A percentile compares a stretch with the other conserved stretches of the same genome.
Conservation (phyloP, 1,139 yeast genomes). For the Nakaseomyces glabratus region DNA sequence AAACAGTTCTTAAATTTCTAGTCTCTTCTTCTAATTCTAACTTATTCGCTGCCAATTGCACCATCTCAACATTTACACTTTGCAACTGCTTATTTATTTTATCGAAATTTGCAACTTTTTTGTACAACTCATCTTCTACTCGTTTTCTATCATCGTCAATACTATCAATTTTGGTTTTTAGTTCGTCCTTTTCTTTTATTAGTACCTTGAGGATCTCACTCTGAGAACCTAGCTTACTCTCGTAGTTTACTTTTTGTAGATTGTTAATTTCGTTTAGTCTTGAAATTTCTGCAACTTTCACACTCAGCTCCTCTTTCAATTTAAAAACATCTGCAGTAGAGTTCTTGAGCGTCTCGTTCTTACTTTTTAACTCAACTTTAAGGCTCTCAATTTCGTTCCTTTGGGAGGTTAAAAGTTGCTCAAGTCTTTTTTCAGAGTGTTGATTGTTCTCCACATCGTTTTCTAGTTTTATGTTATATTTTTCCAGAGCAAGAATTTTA, state of each 20-base stretch:
- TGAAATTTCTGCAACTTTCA: conserved; percentile 8
- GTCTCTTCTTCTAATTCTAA: conserved; percentile 29
- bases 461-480: too few relatives aligned
- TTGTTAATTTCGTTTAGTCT: conserved; percentile 4
- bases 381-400: not conserved
- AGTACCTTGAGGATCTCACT: conserved; percentile 18
- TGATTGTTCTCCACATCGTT: too few relatives aligned
- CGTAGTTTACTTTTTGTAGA: conserved; percentile 16
- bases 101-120: conserved; percentile 18
- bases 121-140: conserved; percentile 14
- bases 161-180: conserved; percentile 18
- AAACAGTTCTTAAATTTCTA: conserved; percentile 16
- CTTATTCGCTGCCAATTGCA: conserved; percentile 28
- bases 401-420: too few relatives aligned
- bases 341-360: not conserved
- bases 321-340: not conserved
- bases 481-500: too few relatives aligned
- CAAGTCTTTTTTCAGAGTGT: too few relatives aligned
- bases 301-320: conserved; percentile 9
- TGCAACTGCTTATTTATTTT: conserved; percentile 25
- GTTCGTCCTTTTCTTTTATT: conserved; percentile 20
- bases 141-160: conserved; percentile 17
- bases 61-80: conserved; percentile 26
- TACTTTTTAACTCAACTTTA: not conserved
- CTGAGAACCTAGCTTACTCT: conserved; percentile 27